Conservation (phyloP, 139 green algal genomes). For the Micractinium conductrix region DNA sequence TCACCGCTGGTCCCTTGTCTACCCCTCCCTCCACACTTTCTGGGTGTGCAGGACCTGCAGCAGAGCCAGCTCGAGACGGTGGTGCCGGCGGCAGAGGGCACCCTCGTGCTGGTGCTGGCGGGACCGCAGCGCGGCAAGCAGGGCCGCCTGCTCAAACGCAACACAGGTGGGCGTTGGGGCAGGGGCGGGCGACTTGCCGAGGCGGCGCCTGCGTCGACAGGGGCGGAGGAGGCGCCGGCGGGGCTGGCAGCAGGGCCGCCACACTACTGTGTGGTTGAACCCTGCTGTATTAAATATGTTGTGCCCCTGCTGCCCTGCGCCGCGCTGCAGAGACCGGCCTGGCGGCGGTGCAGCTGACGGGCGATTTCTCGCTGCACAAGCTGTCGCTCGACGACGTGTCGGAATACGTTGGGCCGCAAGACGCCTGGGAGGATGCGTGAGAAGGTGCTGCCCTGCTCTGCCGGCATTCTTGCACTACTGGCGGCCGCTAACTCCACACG, state of each 20-base stretch:
- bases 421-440: slow-evolving; percentile 19
- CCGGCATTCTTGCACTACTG: too few species aligned
- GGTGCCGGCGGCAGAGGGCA: slow-evolving; percentile 70
- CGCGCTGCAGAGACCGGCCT: slow-evolving; percentile 36
- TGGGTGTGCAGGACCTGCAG: slow-evolving; percentile 49
- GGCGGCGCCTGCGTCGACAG: neutral
- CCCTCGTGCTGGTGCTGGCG: slow-evolving; percentile 67
- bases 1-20: too few species aligned
- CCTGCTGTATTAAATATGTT: neutral
- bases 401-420: slow-evolving; percentile 51
- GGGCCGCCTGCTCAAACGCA: slow-evolving; percentile 63
- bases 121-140: slow-evolving; percentile 61
- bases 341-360: slow-evolving; percentile 74
- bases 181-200: neutral
- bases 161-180: neutral
- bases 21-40: too few species aligned
- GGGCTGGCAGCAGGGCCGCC: neutral
- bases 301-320: neutral
- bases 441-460: too few species aligned
- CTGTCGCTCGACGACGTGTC: slow-evolving; percentile 78
- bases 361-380: slow-evolving; percentile 67
- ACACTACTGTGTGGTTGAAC: neutral
- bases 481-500: too few species aligned
- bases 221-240: neutral
- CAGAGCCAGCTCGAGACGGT: slow-evolving; percentile 81